Conservation (phyloP, 202 grass and related monocot genomes). For the Zizania palustris region DNA sequence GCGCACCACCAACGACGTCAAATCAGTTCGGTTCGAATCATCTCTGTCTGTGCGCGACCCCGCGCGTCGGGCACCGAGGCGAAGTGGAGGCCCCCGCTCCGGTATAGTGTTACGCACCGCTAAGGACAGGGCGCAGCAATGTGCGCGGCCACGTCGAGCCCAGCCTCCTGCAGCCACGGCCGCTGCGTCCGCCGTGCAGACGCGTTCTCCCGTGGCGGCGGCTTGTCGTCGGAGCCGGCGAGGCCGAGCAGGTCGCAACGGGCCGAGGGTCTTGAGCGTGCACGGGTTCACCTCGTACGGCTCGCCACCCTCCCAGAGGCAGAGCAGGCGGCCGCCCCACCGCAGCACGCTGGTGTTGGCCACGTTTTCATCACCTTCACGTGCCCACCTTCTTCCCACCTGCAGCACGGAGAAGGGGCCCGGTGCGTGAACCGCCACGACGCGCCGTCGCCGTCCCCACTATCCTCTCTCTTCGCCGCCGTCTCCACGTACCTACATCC, state of each 20-base stretch:
- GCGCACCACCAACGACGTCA: slow-evolving; percentile 42
- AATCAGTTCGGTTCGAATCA: not conserved
- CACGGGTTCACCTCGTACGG: slow-evolving; percentile 75
- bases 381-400: slow-evolving; percentile 66
- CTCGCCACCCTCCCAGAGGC: slow-evolving; percentile 87
- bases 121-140: slow-evolving; percentile 68
- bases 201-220: not conserved
- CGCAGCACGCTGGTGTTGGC: slow-evolving; percentile 85
- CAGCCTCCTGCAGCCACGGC: slow-evolving; percentile 45
- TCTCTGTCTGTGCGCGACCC: not conserved
- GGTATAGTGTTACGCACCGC: slow-evolving; percentile 43
- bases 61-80: not conserved
- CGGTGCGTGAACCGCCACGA: slow-evolving; percentile 90
- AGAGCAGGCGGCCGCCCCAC: slow-evolving; percentile 75
- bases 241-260: slow-evolving; percentile 54
- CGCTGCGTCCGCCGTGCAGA: not conserved
- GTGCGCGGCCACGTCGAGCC: slow-evolving; percentile 57
- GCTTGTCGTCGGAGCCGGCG: not conserved
- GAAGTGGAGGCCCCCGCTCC: not conserved
- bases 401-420: slow-evolving; percentile 91
- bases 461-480: slow-evolving; percentile 77
- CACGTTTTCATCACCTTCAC: slow-evolving; percentile 99
- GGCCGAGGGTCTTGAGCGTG: slow-evolving; percentile 72
- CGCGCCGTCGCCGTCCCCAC: slow-evolving; percentile 1
- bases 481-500: slow-evolving; percentile 69